Evolutionary conservation across 495 filamentous ascomycete genomes (phyloP), one percentile per base, ranked within the genome.

Genomic region (Delitschia confertaspora): DNA sequence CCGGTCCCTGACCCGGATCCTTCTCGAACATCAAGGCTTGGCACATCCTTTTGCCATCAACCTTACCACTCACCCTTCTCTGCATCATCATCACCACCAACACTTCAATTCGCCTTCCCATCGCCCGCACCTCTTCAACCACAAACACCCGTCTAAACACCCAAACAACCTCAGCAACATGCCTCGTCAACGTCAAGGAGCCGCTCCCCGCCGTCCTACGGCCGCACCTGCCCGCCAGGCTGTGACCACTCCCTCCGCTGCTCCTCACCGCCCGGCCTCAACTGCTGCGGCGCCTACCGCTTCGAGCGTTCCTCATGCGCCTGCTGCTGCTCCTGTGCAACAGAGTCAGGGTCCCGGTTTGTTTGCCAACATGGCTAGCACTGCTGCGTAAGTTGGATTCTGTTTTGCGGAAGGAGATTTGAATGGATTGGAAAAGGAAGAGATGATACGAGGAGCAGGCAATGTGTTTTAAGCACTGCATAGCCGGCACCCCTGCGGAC

Each of bases 301-400:
- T 27, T 65, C 66, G 7, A 48, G 45, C 31, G 64, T 65, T 10
- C 49, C 63, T 2, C 47, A 53, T 19, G 47, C 48, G 24, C 37
- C 37, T 11, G 17, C 32, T 35, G 41, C 40, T 3, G 40, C 51
- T 6, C 42, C 34, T n/a, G 36, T 33, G 19, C 45, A 51, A 11
- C 53, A 29, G 4, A 46, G 46, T 23, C 53, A 58, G 26, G 60
- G 66, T 18, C 53, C 62, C 1, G 65, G 66, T 14, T 47, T 69
- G 11, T 67, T 69, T 32, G 66, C 64, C 14, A 61, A 65, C 45
- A 69, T 69, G 66, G 66, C 66, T 29, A 58, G 52, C 32, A 69
- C 66, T 8, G 66, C 66, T 45, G 66, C 66, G 66, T 69, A 64
- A 57, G 66, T 63, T 43, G 10, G 20, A 4, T 35, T 36, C 16